Evolutionary conservation across 495 filamentous ascomycete species (phyloP), one percentile per base, ranked within the genome.

Genomic region (Jackrogersella multiformis): DNA sequence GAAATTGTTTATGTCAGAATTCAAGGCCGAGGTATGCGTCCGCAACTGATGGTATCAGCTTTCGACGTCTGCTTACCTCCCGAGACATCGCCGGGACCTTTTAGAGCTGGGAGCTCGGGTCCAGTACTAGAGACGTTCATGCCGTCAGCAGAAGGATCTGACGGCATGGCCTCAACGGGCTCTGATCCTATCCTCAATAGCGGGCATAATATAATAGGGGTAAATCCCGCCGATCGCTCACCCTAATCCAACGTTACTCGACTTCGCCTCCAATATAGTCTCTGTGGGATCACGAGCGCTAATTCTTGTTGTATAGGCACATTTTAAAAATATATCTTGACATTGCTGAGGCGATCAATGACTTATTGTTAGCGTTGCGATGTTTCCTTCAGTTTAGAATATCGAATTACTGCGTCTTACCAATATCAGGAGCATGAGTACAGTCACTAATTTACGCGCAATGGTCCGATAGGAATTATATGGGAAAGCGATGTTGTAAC

Each of bases 221-320:
- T 12, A 21, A 57, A 23, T 23, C 18, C 38, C 56, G 64, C 32
- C 38, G 57, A 57, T 54, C 48, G 32, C 34, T 48, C 35, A 64
- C 54, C 66, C 53, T 68, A 63, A 63, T 67, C 54, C 66, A 64
- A 68, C 66, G 66, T 63, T 63, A 64, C 66, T 36, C 62, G 38
- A 32, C 66, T 63, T 48, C 57, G 64, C 64, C 58, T 55, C 52
- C 5, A 21, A 49, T 38, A 44, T 56, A 41, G 55, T 66, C 21
- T 28, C 20, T 4, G 28, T 38, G 55, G 42, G 42, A 39, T 28
- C 30, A 16, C 32, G 10, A 45, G 36, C 34, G 28, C 30, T 58
- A 20, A 39, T n/a, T 23, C 12, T 2, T 35, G 20, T 39, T 16
- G 54, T 49, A 16, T 39, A 16, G 38, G 30, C 30, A 12, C 49